Percentiles rank a stretch among this genome's conserved stretches.
phyloP scores from a whole-genome alignment of 768 basidiomycete genomes.

The Cyathus striatus region DNA sequence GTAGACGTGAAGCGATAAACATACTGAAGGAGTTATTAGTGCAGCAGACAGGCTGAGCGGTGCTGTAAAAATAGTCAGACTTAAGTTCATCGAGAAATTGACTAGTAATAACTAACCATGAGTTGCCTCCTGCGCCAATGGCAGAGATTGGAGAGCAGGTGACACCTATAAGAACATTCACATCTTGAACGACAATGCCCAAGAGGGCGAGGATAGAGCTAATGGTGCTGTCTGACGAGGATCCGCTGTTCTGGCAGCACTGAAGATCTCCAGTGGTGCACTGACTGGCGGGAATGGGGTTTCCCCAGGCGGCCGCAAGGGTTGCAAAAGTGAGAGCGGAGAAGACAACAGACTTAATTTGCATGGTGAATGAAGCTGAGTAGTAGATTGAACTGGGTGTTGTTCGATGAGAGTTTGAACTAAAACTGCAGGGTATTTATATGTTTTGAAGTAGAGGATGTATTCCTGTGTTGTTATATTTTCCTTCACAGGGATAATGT shows the following conservation, averaged over 20 bases:
- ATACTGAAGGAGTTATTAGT: neutral
- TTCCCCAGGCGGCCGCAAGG: slow-evolving; percentile 2
- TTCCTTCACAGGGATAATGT: no score
- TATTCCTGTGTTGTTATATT: no score
- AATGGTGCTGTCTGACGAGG: neutral
- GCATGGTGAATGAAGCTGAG: neutral
- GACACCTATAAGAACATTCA: slow-evolving; percentile 1
- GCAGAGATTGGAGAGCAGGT: slow-evolving; percentile 2
- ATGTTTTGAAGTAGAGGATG: neutral
- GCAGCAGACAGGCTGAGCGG: neutral
- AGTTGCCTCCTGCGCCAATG: neutral
- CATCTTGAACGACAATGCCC: slow-evolving; percentile 2
- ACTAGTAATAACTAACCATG: neutral
- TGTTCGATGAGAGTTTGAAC: neutral
- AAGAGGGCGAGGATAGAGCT: neutral
- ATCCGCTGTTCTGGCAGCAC: neutral
- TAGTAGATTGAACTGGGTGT: neutral
- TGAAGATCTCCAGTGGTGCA: neutral
- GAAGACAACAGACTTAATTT: slow-evolving; percentile 2
- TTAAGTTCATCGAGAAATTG: neutral
- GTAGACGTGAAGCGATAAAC: neutral
- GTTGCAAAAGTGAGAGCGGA: slow-evolving; percentile 3
- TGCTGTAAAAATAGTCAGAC: neutral
- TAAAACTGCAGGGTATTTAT: neutral
- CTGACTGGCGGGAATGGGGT: no score